These are phyloP conservation scores for Trebouxiophyceae sp. DNA, from an alignment of 163 green algal genomes.

Conservation along the genomic window DNA sequence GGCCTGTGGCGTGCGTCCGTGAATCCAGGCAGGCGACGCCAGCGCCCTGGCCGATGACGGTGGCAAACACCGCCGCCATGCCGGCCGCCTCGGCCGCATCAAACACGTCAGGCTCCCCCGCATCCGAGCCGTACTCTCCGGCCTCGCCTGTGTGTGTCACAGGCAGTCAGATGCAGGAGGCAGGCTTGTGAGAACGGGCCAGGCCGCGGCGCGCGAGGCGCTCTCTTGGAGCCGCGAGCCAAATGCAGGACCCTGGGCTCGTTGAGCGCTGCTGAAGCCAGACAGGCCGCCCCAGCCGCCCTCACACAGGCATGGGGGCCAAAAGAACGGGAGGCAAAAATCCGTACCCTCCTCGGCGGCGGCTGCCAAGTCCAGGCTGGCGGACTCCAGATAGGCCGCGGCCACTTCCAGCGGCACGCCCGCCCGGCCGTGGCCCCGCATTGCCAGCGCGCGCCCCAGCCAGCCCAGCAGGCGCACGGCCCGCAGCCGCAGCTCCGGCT, in stretches of 20 bases:
- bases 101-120: too few species aligned
- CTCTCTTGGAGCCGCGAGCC: too few species aligned
- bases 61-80: not conserved
- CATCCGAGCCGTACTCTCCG: too few species aligned
- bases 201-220: too few species aligned
- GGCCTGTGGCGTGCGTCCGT: slow-evolving; percentile 1
- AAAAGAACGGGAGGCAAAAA: not conserved
- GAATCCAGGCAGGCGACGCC: not conserved
- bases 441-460: slow-evolving; percentile 7
- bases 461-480: slow-evolving; percentile 1
- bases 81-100: not conserved
- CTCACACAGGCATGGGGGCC: not conserved
- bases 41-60: not conserved
- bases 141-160: too few species aligned
- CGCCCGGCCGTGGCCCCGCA: slow-evolving; percentile 6
- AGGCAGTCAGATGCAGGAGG: too few species aligned
- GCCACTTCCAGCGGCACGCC: not conserved
- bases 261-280: too few species aligned
- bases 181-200: too few species aligned
- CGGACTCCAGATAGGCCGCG: not conserved
- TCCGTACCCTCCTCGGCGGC: not conserved
- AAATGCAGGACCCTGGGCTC: too few species aligned
- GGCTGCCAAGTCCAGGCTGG: not conserved
- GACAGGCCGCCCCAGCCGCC: too few species aligned
- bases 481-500: not conserved